Percentiles rank a stretch among this genome's conserved stretches.
Conservation (phyloP, 106 monocot genomes). For the Phalaenopsis equestris region DNA sequence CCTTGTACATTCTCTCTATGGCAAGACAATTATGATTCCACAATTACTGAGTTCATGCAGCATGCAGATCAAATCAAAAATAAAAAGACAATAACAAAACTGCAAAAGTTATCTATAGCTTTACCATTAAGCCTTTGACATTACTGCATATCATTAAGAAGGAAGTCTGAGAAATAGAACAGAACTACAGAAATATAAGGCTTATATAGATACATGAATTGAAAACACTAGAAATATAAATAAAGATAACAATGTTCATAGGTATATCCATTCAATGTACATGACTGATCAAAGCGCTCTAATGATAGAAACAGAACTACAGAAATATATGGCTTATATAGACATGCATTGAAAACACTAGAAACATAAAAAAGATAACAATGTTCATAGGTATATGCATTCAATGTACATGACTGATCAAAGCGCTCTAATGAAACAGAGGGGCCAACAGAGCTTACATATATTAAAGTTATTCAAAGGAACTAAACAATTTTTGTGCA, state of each 20-base stretch:
- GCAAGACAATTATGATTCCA: not conserved
- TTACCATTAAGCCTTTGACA: not conserved
- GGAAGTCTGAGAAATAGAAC: not conserved
- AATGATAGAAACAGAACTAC: too few species aligned
- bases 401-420: not conserved
- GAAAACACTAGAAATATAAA: not conserved
- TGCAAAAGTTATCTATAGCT: not conserved
- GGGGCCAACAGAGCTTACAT: not conserved
- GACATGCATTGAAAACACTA: too few species aligned
- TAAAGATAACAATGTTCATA: too few species aligned
- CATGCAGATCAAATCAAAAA: too few species aligned
- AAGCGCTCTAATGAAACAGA: not conserved
- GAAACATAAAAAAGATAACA: not conserved
- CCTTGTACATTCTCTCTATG: not conserved
- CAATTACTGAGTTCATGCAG: too few species aligned
- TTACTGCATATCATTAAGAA: not conserved
- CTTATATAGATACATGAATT: not conserved
- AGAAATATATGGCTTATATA: too few species aligned
- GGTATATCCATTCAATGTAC: too few species aligned
- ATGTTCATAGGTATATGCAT: not conserved
- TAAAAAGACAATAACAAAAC: too few species aligned
- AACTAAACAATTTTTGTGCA: not conserved
- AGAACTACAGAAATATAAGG: not conserved
- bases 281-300: too few species aligned
- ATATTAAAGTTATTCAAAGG: not conserved